phyloP scores from a whole-genome alignment of 768 basidiomycete genomes.

The Tricholoma hemisulphureum region DNA sequence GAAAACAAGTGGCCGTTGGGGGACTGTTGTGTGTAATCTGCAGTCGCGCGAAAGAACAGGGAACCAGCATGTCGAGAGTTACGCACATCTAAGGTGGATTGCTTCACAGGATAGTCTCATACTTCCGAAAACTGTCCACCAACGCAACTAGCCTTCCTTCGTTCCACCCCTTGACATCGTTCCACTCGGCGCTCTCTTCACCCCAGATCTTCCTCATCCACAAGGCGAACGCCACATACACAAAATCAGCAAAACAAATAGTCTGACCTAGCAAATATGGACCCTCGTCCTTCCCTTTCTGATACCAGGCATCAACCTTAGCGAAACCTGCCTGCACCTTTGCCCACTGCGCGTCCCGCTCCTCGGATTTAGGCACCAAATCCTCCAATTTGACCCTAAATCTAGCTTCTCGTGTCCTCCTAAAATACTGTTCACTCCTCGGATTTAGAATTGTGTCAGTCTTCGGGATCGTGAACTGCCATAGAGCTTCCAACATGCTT shows the following conservation, averaged over 20 bases:
- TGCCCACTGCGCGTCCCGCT: conserved; percentile 19
- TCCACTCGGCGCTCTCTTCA: conserved; percentile 37
- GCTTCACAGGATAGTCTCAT: background rate
- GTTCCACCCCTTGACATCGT: conserved; percentile 28
- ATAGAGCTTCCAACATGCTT: conserved; percentile 1
- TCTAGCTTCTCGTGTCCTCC: conserved; percentile 21
- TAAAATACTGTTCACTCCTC: conserved; percentile 34
- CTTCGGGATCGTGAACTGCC: conserved; percentile 17
- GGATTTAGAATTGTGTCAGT: conserved; percentile 27
- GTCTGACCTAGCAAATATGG: conserved; percentile 34
- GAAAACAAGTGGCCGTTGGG: too few relatives aligned
- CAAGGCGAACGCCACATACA: conserved; percentile 24
- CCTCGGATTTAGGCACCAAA: conserved; percentile 19
- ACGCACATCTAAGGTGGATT: too few relatives aligned
- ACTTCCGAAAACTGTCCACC: background rate
- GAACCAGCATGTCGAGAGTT: too few relatives aligned
- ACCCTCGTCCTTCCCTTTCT: conserved; percentile 17
- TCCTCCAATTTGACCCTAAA: conserved; percentile 23
- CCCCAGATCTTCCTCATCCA: conserved; percentile 31
- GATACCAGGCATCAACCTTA: conserved; percentile 19
- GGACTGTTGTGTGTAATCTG: too few relatives aligned
- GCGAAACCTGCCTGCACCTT: conserved; percentile 19
- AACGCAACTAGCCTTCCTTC: conserved; percentile 30
- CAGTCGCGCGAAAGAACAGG: too few relatives aligned
- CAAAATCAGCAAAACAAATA: conserved; percentile 36